Base-by-base conservation (phyloP, 2,329 filamentous ascomycete genomes). In the Plenodomus lindquistii region DNA sequence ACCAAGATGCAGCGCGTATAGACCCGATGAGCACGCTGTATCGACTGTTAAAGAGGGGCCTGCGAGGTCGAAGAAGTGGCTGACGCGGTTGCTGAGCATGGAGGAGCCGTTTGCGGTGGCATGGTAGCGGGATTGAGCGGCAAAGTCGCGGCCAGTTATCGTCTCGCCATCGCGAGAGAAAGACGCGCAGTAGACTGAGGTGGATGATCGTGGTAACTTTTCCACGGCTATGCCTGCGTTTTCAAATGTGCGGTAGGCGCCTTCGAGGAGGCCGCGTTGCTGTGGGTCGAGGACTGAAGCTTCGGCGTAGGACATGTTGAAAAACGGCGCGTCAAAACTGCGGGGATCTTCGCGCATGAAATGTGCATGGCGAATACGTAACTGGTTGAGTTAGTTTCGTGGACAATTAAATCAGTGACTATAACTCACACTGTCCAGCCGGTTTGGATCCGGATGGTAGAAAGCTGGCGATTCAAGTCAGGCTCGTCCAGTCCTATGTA, bases 41-140 rank as follows among this genome's bases (percentile, higher is more conserved):
- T 65, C 59, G 4, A 66, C 22, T 0, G 56, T 57, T 9, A 64
- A 11, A 11, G 48, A 55, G 0, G 62, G 43, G 1, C 63, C 63
- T 11, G 38, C 21, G 2, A 65, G 43, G 36, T 66, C 49, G 38
- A 59, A 67, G 17, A 57, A 50, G 39, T 52, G 54, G 21, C 50
- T 55, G 4, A 60, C 36, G n/a, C 57, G 42, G 36, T 62, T 62
- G 3, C 61, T 52, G 17, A 66, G 57, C 48, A 68, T 65, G 2
- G 62, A 58, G 21, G 55, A 40, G n/a, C 50, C 42, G 2, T 40
- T 47, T 0, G 60, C 63, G 0, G 58, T 54, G 2, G 49, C 42
- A 18, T 41, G 39, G 37, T 52, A 55, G 0, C 35, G 46, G 2
- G 46, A 44, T 2, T 55, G 48, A 1, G 34, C 34, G 1, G 40